Percentiles rank a stretch among this genome's conserved stretches.
Conservation (phyloP, 345 rosid genomes). For the Rhizophora mangle region DNA sequence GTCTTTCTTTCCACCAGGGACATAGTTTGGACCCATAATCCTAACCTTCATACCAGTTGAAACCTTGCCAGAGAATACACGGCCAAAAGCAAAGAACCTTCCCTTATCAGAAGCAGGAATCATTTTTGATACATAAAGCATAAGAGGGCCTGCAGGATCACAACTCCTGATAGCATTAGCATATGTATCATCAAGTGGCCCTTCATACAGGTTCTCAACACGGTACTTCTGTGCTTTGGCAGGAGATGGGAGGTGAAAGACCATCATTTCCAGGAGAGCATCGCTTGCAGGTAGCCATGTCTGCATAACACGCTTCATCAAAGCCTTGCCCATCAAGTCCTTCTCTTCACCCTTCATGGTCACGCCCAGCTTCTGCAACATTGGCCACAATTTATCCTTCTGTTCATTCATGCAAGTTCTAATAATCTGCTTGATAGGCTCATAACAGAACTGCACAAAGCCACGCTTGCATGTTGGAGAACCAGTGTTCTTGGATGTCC, state of each 20-base stretch:
- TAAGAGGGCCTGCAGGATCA: conserved; percentile 80
- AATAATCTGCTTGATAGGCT: conserved; percentile 79
- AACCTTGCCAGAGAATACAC: conserved; percentile 76
- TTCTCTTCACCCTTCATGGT: conserved; percentile 72
- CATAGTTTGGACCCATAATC: conserved; percentile 82
- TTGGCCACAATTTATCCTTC: conserved; percentile 83
- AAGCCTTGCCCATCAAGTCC: conserved; percentile 63
- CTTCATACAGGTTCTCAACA: conserved; percentile 84
- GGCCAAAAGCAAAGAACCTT: conserved; percentile 84
- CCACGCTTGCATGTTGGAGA: conserved; percentile 78
- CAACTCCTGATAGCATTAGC: conserved; percentile 75
- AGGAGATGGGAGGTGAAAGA: conserved; percentile 77
- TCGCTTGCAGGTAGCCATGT: conserved; percentile 78
- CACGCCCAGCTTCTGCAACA: conserved; percentile 63
- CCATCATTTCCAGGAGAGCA: conserved; percentile 84
- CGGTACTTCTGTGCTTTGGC: conserved; percentile 69
- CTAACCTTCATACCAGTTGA: conserved; percentile 79
- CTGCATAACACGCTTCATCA: conserved; percentile 95
- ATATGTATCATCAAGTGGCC: conserved; percentile 72
- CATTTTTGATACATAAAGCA: conserved; percentile 90
- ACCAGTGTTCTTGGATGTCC: conserved; percentile 70
- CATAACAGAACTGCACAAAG: conserved; percentile 83
- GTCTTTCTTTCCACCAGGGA: conserved; percentile 83
- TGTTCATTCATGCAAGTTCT: conserved; percentile 81
- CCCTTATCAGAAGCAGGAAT: conserved; percentile 92